Base-by-base conservation (phyloP, 2,329 filamentous ascomycete species). In the Penicillium sp. region DNA sequence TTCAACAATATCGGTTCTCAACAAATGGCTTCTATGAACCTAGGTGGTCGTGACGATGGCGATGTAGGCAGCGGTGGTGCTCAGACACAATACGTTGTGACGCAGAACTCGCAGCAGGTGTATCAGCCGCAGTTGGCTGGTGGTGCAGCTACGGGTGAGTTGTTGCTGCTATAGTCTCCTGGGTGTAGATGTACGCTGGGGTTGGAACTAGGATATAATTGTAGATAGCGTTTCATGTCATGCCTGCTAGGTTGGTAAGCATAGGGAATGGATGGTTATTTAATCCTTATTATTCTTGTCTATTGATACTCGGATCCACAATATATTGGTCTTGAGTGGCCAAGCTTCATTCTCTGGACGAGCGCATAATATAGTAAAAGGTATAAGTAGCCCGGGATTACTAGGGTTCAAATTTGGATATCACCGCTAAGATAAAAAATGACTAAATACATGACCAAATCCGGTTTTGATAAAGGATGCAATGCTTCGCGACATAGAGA, bases 1-100 rank as follows among this genome's bases (percentile, higher is more conserved):
- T 97, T 97, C 74, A 87, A 89, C 15, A 88, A 86, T 43, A 80
- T 92, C n/a, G 86, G 87, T 1, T 84, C 78, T 56, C 84, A 87
- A 70, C 87, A 89, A 70, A 89, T 92, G 87, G 85, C 84, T 4
- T 82, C 84, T 15, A 85, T 92, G 83, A 81, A 82, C 54, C 80
- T 92, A 55, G 82, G 85, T 63, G 84, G 87, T 33, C 77, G 84
- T 62, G 82, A 85, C 37, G 76, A 85, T 44, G 87, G 87, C 63
- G 84, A 84, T 14, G 88, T 87, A 69, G 85, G 85, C 20, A 85
- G 84, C 47, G 81, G 80, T 29, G 80, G 79, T 22, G 80, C 79
- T 8, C 74, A 77, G 59, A 75, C 74, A 49, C 78, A 79, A 61
- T 84, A 81, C 65, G 87, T 95, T 49, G 91, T 95, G 46, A 95